Evolutionary conservation across 2,329 filamentous ascomycete genomes (phyloP).

Genomic region (Coniella lustricola): DNA sequence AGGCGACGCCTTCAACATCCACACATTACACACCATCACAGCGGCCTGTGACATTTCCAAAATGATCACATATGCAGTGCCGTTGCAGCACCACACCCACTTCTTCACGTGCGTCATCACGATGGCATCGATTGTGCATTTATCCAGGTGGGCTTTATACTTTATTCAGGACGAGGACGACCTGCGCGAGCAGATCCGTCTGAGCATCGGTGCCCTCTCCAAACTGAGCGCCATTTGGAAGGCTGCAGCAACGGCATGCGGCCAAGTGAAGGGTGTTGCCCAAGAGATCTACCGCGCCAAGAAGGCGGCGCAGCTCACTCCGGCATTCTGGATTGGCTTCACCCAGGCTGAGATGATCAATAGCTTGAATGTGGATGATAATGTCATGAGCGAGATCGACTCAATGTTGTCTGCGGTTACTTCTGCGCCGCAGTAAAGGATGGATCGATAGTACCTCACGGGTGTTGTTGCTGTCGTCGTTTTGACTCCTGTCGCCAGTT

Average conservation of each 20-base stretch:
- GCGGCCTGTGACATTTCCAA: conserved; percentile 72
- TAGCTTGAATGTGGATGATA: conserved; percentile 50
- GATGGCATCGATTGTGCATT: conserved; percentile 71
- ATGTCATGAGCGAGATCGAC: conserved; percentile 53
- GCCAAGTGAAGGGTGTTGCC: conserved; percentile 72
- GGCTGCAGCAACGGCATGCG: conserved; percentile 61
- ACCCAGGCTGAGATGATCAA: conserved; percentile 48
- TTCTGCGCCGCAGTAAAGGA: conserved; percentile 9
- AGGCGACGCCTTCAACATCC: conserved; percentile 50
- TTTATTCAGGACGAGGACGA: conserved; percentile 57
- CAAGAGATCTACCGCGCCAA: conserved; percentile 61
- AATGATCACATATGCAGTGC: conserved; percentile 66
- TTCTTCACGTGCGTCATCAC: conserved; percentile 80
- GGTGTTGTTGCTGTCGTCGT: no score
- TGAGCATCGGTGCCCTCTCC: conserved; percentile 72
- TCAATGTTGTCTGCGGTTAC: conserved; percentile 26
- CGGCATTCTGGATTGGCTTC: conserved; percentile 48
- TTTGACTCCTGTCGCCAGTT: no score
- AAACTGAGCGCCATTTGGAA: conserved; percentile 64
- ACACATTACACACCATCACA: conserved; percentile 74
- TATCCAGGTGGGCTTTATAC: conserved; percentile 68
- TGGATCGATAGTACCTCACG: no score
- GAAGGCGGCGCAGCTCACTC: conserved; percentile 45
- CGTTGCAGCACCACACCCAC: conserved; percentile 67
- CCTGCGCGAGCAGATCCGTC: conserved; percentile 66